Evolutionary conservation across 257 asterid genomes (phyloP).

Genomic region (Phtheirospermum japonicum): DNA sequence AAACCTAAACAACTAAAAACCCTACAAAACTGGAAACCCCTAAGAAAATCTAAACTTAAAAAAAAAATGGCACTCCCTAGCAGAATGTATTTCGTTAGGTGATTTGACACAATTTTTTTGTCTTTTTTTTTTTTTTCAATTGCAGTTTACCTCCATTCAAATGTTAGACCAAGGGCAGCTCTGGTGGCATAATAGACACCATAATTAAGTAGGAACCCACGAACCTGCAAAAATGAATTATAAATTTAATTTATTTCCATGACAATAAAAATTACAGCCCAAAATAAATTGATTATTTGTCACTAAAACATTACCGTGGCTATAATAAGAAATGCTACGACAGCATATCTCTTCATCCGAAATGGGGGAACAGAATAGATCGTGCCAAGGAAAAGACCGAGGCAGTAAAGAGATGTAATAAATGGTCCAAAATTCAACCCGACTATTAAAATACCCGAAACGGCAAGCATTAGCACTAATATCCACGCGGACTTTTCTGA

Average conservation of each 20-base stretch:
- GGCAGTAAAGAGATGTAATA: constrained; percentile 78
- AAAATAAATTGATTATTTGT: background rate
- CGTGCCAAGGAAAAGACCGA: constrained; percentile 93
- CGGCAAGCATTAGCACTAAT: constrained; percentile 72
- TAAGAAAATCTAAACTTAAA: no score
- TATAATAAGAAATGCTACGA: constrained; percentile 83
- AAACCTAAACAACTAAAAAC: no score
- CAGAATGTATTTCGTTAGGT: no score
- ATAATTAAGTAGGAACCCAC: constrained; percentile 92
- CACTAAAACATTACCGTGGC: constrained; percentile 65
- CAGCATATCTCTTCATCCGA: constrained; percentile 85
- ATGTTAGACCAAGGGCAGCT: constrained; percentile 90
- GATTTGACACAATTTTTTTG: no score
- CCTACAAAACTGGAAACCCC: no score
- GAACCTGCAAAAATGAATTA: constrained; percentile 52
- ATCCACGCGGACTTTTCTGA: constrained; percentile 87
- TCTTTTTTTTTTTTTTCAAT: no score
- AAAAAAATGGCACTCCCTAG: no score
- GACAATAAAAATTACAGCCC: constrained; percentile 1
- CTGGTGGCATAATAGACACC: constrained; percentile 97
- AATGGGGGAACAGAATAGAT: constrained; percentile 97
- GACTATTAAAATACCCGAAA: constrained; percentile 69
- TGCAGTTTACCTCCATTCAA: constrained; percentile 81
- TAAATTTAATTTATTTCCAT: constrained; percentile 17
- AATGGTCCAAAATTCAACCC: constrained; percentile 87